Percentiles rank a stretch among this genome's conserved stretches.
Conservation (phyloP, 768 basidiomycete species). For the Pleurotus giganteus region DNA sequence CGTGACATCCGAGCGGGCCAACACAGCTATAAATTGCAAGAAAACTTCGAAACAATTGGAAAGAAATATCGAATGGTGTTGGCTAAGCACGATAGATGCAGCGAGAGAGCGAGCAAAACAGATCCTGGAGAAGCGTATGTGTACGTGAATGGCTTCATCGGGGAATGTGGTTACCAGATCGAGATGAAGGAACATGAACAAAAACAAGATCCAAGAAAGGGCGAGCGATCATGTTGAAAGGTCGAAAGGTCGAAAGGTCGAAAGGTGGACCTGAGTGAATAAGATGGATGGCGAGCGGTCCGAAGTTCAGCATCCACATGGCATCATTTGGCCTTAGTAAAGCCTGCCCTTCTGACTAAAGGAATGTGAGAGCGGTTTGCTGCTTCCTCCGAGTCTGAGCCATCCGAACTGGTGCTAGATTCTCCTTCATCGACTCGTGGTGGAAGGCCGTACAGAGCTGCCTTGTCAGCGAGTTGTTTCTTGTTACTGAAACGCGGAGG, state of each 20-base stretch:
- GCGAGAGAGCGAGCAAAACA: neutral
- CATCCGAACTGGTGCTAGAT: constrained; percentile 40
- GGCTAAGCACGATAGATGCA: constrained; percentile 2
- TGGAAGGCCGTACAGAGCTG: constrained; percentile 34
- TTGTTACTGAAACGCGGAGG: constrained; percentile 26
- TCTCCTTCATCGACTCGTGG: constrained; percentile 28
- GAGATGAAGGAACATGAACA: neutral
- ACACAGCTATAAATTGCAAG: neutral
- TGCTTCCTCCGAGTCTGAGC: constrained; percentile 28
- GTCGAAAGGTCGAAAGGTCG: neutral
- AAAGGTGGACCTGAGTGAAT: neutral
- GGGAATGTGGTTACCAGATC: constrained; percentile 2
- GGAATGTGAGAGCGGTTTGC: constrained; percentile 59
- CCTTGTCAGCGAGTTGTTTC: constrained; percentile 23
- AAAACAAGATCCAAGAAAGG: neutral
- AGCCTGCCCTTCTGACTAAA: constrained; percentile 50
- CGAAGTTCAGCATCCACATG: neutral
- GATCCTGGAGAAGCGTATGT: neutral
- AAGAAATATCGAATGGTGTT: constrained; percentile 2
- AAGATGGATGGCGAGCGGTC: too few relatives aligned
- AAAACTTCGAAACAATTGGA: neutral
- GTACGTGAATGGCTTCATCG: neutral
- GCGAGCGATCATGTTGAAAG: neutral
- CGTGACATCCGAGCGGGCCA: neutral
- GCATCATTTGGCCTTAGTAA: neutral